A percentile compares a stretch with the other conserved stretches of the same genome.
Evolutionary conservation across 257 asterid genomes (phyloP).

Genomic region (Paraleonurus japonicus): DNA sequence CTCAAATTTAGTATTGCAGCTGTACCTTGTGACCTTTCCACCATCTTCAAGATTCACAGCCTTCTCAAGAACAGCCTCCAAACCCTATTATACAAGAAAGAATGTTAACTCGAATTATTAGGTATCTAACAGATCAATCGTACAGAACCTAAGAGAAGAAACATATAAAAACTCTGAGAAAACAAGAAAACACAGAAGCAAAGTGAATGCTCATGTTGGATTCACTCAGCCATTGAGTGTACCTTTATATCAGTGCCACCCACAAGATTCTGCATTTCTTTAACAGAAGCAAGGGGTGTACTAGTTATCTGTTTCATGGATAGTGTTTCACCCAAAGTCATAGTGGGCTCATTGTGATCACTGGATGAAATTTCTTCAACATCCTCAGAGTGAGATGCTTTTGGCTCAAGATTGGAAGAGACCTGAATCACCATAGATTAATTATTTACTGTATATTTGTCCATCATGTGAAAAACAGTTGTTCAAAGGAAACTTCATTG

Average conservation of each 20-base stretch:
- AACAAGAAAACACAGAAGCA: constrained; percentile 17
- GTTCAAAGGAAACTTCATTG: constrained; percentile 18
- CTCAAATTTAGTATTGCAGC: constrained; percentile 24
- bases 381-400: constrained; percentile 43
- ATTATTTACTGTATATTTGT: constrained; percentile 15
- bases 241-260: constrained; percentile 97
- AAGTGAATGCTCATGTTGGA: constrained; percentile 8
- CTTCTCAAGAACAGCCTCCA: constrained; percentile 98
- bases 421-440: constrained; percentile 48
- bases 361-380: constrained; percentile 53
- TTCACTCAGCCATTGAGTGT: constrained; percentile 10
- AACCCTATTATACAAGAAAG: constrained; percentile 52
- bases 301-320: constrained; percentile 46
- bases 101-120: constrained; percentile 18
- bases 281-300: constrained; percentile 56
- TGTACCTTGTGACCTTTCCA: constrained; percentile 78
- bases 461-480: constrained; percentile 24
- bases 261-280: constrained; percentile 80
- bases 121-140: constrained; percentile 18
- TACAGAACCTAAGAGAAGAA: constrained; percentile 19
- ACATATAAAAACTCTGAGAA: constrained; percentile 9
- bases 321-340: constrained; percentile 45
- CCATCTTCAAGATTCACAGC: constrained; percentile 96
- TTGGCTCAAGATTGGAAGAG: constrained; percentile 41
- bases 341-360: constrained; percentile 54